A percentile compares a stretch with the other conserved stretches of the same genome.
These are phyloP conservation scores for Beauveria rudraprayagi DNA, from an alignment of 2,329 filamentous ascomycete genomes.

Conservation along the genomic window DNA sequence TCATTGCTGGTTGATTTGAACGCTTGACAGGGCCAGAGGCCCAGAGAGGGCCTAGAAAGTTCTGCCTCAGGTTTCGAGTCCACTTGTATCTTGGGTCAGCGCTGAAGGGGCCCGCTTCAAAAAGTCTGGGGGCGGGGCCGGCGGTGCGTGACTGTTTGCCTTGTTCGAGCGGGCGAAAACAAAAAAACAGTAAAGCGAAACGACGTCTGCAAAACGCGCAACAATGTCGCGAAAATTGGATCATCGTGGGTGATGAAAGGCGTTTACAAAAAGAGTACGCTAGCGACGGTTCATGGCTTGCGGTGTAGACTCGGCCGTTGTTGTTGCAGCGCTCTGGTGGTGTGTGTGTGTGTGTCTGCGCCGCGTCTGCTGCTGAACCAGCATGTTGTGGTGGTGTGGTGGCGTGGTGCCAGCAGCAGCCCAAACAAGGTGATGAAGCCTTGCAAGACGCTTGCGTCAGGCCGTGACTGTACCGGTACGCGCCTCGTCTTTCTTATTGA, in stretches of 20 bases:
- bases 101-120: background rate
- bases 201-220: background rate
- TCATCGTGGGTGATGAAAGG: background rate
- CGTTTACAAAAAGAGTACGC: background rate
- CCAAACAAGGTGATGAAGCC: background rate
- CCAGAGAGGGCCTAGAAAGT: no score
- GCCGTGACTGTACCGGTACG: background rate
- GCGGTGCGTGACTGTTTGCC: background rate
- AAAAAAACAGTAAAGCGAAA: no score
- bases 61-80: background rate
- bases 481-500: background rate
- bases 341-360: background rate
- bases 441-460: conserved; percentile 1
- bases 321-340: no score
- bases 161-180: background rate
- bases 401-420: background rate
- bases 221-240: background rate
- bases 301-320: no score
- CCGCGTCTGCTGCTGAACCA: background rate
- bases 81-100: background rate
- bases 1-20: background rate
- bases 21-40: no score
- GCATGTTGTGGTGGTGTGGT: background rate
- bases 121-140: conserved; percentile 5
- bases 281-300: background rate